Percentiles rank a stretch among this genome's conserved stretches.
Conservation (phyloP, 2,329 filamentous ascomycete genomes). For the Calonectria multiphialidica region DNA sequence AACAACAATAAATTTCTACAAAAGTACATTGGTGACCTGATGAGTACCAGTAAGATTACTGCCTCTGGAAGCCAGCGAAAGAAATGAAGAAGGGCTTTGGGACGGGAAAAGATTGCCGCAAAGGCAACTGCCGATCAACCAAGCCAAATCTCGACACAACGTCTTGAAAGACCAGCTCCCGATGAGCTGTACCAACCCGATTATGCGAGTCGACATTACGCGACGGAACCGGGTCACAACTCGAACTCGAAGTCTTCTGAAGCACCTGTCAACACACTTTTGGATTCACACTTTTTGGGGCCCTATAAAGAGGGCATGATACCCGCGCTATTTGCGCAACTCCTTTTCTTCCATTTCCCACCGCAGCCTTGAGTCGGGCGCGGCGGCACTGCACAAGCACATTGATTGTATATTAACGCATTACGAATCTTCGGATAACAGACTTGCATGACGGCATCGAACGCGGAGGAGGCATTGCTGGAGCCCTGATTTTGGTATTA, state of each 20-base stretch:
- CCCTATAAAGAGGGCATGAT: slow-evolving; percentile 44
- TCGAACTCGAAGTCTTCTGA: slow-evolving; percentile 25
- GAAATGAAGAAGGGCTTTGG: slow-evolving; percentile 56
- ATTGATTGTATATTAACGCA: slow-evolving; percentile 44
- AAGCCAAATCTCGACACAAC: background rate
- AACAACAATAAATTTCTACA: slow-evolving; percentile 97
- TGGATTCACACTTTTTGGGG: slow-evolving; percentile 38
- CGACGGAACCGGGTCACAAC: background rate
- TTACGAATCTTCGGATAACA: slow-evolving; percentile 38
- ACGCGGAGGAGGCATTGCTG: slow-evolving; percentile 34
- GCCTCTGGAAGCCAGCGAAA: slow-evolving; percentile 65
- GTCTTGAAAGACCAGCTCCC: background rate
- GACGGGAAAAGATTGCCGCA: background rate
- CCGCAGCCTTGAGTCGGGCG: slow-evolving; percentile 18
- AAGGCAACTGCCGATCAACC: background rate
- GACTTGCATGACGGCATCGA: slow-evolving; percentile 32
- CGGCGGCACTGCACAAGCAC: slow-evolving; percentile 28
- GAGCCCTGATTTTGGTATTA: slow-evolving; percentile 39
- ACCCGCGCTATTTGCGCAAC: slow-evolving; percentile 44
- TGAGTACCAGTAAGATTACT: slow-evolving; percentile 84
- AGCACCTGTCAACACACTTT: slow-evolving; percentile 28
- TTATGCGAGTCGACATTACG: background rate
- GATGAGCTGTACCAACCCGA: background rate
- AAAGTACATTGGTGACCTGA: slow-evolving; percentile 97
- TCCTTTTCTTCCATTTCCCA: slow-evolving; percentile 27